Conservation (phyloP, 768 basidiomycete species). For the Pluteus cervinus region DNA sequence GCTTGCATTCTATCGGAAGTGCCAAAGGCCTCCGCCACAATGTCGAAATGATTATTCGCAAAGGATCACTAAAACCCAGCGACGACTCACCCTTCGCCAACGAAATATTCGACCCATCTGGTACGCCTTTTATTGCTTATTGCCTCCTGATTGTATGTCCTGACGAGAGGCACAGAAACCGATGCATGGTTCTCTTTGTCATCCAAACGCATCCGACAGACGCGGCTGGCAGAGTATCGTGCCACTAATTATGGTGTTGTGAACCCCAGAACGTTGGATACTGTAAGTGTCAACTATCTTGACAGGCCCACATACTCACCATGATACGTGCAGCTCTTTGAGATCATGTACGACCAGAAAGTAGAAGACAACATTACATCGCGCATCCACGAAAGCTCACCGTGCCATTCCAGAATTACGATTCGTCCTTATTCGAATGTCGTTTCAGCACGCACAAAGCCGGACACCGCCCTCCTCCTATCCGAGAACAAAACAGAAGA, state of each 20-base stretch:
- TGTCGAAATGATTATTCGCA: conserved; percentile 45
- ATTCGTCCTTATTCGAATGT: conserved; percentile 27
- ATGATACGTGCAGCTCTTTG: conserved; percentile 32
- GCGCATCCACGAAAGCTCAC: conserved; percentile 18
- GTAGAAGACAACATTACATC: conserved; percentile 35
- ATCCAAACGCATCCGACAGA: conserved; percentile 26
- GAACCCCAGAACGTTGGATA: conserved; percentile 40
- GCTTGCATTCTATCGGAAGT: conserved; percentile 26
- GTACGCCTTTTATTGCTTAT: conserved; percentile 18
- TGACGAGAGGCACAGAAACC: conserved; percentile 25
- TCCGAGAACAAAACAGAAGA: conserved; percentile 5
- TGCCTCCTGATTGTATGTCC: neutral
- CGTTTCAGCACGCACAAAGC: conserved; percentile 4
- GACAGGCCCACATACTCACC: neutral
- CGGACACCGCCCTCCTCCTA: conserved; percentile 14
- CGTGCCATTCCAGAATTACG: conserved; percentile 24
- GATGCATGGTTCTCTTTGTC: conserved; percentile 32
- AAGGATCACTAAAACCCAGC: conserved; percentile 43
- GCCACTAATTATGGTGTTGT: conserved; percentile 50
- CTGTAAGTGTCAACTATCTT: conserved; percentile 17
- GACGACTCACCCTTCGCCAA: conserved; percentile 50
- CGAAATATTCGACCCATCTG: conserved; percentile 46
- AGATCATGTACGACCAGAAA: conserved; percentile 44
- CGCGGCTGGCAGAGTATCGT: conserved; percentile 36
- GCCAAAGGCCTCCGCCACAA: conserved; percentile 25